phyloP scores from a whole-genome alignment of 2,329 filamentous ascomycete species.

The Nannizziopsis barbatae region DNA sequence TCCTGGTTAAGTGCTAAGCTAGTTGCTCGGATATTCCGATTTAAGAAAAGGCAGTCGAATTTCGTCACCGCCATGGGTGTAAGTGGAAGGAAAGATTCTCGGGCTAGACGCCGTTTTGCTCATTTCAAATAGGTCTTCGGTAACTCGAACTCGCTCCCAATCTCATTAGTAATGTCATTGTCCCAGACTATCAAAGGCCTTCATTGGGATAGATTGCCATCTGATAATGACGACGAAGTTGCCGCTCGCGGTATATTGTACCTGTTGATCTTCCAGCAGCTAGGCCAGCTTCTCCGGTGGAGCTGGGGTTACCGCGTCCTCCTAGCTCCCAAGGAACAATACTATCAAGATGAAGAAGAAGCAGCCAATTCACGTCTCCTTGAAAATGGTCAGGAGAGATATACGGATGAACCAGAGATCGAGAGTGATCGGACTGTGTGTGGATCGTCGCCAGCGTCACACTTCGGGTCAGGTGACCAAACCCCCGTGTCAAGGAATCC shows the following conservation, averaged over 20 bases:
- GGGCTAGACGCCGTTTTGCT: not conserved
- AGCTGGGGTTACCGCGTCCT: conserved; percentile 96
- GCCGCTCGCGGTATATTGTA: conserved; percentile 89
- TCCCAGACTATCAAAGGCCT: conserved; percentile 84
- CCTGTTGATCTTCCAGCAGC: conserved; percentile 91
- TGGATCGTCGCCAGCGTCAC: conserved; percentile 13
- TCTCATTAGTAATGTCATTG: conserved; percentile 86
- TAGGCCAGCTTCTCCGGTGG: conserved; percentile 91
- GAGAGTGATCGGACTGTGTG: conserved; percentile 20
- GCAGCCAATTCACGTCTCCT: conserved; percentile 24
- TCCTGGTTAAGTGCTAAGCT: conserved; percentile 66
- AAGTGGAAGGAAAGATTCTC: conserved; percentile 21
- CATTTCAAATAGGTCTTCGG: conserved; percentile 60
- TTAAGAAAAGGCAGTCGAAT: conserved; percentile 76
- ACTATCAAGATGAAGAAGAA: conserved; percentile 34
- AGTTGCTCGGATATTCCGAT: conserved; percentile 64
- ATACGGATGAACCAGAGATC: conserved; percentile 30
- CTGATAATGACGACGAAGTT: conserved; percentile 92
- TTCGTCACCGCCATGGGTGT: conserved; percentile 94
- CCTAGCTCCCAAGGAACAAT: conserved; percentile 64
- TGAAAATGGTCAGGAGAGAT: conserved; percentile 31
- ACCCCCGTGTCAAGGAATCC: conserved; percentile 30
- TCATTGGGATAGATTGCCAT: conserved; percentile 83
- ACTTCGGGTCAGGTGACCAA: conserved; percentile 30
- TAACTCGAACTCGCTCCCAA: conserved; percentile 95